A percentile compares a stretch with the other conserved stretches of the same genome.
Evolutionary conservation across 306 rosid species (phyloP).

Genomic region (Cicer chorassanicum): DNA sequence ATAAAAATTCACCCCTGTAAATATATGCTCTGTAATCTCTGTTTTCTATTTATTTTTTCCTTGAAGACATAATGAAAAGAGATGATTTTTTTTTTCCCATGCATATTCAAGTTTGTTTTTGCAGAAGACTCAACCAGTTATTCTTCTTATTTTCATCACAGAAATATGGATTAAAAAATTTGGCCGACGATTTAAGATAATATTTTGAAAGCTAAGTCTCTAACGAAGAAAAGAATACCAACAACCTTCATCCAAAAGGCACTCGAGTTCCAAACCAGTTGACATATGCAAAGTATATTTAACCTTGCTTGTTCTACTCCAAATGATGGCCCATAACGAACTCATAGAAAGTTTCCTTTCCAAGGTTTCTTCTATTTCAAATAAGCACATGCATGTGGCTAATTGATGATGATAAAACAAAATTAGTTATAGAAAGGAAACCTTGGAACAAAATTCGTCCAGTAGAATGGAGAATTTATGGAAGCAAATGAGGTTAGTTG

Average conservation of each 20-base stretch:
- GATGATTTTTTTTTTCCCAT: too few relatives aligned
- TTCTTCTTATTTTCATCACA: too few relatives aligned
- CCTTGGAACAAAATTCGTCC: slow-evolving; percentile 27
- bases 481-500: slow-evolving; percentile 65
- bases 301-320: slow-evolving; percentile 54
- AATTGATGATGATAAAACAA: neutral
- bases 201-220: slow-evolving; percentile 31
- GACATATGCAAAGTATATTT: slow-evolving; percentile 65
- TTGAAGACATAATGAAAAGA: too few relatives aligned
- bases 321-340: slow-evolving; percentile 26
- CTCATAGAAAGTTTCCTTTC: slow-evolving; percentile 31
- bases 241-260: slow-evolving; percentile 55
- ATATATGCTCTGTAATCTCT: too few relatives aligned
- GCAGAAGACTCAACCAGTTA: too few relatives aligned
- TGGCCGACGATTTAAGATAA: slow-evolving; percentile 17
- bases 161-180: neutral
- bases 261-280: slow-evolving; percentile 56
- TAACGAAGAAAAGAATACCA: slow-evolving; percentile 59
- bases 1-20: too few relatives aligned
- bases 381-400: slow-evolving; percentile 38
- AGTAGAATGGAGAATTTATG: slow-evolving; percentile 51
- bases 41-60: too few relatives aligned
- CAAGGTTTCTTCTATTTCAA: slow-evolving; percentile 53
- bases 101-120: too few relatives aligned
- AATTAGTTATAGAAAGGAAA: slow-evolving; percentile 35